Percentiles rank a stretch among this genome's conserved stretches.
These are phyloP conservation scores for Colletotrichum noveboracense DNA, from an alignment of 2,329 filamentous ascomycete species.

Conservation along the genomic window DNA sequence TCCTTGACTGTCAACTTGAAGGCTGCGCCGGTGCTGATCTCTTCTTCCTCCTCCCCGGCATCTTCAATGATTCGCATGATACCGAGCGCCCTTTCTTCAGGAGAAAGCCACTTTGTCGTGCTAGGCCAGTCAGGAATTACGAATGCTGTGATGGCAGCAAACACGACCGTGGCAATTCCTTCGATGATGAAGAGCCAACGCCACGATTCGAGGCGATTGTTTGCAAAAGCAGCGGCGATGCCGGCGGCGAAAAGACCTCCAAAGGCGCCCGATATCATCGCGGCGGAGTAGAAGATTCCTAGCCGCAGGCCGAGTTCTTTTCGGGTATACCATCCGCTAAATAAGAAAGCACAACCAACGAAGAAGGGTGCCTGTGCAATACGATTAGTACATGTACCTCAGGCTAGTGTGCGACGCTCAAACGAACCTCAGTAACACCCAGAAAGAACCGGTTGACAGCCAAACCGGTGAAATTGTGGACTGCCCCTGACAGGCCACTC, in stretches of 20 bases:
- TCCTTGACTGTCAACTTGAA: background rate
- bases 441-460: slow-evolving; percentile 26
- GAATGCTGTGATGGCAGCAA: slow-evolving; percentile 8
- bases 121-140: slow-evolving; percentile 24
- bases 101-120: background rate
- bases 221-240: slow-evolving; percentile 18
- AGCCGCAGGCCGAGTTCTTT: slow-evolving; percentile 19
- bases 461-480: slow-evolving; percentile 23
- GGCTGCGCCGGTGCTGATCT: background rate
- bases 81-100: background rate
- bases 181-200: slow-evolving; percentile 56
- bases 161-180: slow-evolving; percentile 38
- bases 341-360: slow-evolving; percentile 23
- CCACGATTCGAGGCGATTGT: slow-evolving; percentile 50
- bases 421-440: slow-evolving; percentile 22
- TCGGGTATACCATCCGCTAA: slow-evolving; percentile 23
- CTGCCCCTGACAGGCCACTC: slow-evolving; percentile 26
- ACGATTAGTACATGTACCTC: background rate
- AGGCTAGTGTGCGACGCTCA: accelerated
- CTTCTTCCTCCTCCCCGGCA: background rate
- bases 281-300: slow-evolving; percentile 31
- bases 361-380: slow-evolving; percentile 14
- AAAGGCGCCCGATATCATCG: slow-evolving; percentile 35
- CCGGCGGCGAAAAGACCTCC: slow-evolving; percentile 34
- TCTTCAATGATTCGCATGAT: background rate